Evolutionary conservation across 352 stramenopile genomes (phyloP).

Genomic region (Thalassiosira mediterranea): DNA sequence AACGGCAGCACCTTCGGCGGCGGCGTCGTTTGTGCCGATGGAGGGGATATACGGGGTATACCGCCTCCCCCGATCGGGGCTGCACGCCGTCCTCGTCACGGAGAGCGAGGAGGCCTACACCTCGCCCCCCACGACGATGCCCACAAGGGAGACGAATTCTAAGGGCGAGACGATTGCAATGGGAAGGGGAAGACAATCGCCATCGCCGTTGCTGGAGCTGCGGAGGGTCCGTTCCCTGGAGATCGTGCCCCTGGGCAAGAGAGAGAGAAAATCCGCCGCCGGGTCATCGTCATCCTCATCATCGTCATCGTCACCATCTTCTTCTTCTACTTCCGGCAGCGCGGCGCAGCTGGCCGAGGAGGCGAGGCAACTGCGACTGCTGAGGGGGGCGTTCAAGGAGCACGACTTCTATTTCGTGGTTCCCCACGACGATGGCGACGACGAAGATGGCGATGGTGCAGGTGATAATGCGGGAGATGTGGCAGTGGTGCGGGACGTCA

Average conservation of each 20-base stretch:
- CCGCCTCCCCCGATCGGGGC: constrained; percentile 64
- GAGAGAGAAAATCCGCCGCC: constrained; percentile 2
- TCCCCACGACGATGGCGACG: constrained; percentile 17
- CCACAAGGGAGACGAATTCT: constrained; percentile 55
- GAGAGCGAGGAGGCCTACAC: constrained; percentile 64
- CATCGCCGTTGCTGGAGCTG: not conserved
- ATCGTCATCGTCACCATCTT: constrained; percentile 15
- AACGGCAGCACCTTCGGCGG: constrained; percentile 6
- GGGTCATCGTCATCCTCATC: not conserved
- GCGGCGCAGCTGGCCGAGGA: constrained; percentile 47
- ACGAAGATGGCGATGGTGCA: not conserved
- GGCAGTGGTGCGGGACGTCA: constrained; percentile 61
- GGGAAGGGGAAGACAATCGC: not conserved
- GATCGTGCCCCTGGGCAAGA: constrained; percentile 53
- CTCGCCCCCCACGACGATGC: constrained; percentile 20
- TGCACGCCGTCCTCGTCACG: constrained; percentile 66
- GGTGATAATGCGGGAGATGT: not conserved
- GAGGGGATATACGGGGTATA: constrained; percentile 81
- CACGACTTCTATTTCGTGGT: constrained; percentile 77
- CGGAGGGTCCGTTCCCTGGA: too few relatives aligned
- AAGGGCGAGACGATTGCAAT: not conserved
- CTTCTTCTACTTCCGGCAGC: too few relatives aligned
- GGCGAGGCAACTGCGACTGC: constrained; percentile 61
- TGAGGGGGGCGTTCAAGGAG: constrained; percentile 69
- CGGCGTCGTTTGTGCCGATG: constrained; percentile 46